These are phyloP conservation scores for Suhomyces ambrosiae DNA, from an alignment of 1,139 yeast genomes.

Conservation along the genomic window DNA sequence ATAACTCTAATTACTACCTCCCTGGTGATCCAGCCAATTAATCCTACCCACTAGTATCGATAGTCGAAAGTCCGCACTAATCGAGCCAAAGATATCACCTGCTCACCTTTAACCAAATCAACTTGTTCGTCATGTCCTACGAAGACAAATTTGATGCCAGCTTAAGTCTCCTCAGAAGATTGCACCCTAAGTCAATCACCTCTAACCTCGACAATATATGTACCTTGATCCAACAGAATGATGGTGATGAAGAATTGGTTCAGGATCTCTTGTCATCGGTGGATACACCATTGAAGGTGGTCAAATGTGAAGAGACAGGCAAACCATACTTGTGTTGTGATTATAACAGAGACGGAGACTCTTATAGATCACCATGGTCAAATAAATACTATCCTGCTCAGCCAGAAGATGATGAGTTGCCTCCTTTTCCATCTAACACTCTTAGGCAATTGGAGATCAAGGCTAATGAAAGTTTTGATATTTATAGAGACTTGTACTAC, in stretches of 20 bases:
- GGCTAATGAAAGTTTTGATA: conserved; percentile 90
- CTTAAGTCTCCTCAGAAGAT: conserved; percentile 79
- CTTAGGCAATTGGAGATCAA: conserved; percentile 75
- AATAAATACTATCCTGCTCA: conserved; percentile 71
- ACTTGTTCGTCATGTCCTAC: conserved; percentile 13
- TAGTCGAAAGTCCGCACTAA: no score
- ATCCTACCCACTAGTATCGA: no score
- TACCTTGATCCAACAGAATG: conserved; percentile 59
- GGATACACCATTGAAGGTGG: conserved; percentile 75
- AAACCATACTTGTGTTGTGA: conserved; percentile 85
- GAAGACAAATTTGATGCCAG: conserved; percentile 85
- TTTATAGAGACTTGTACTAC: conserved; percentile 89
- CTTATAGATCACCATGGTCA: conserved; percentile 90
- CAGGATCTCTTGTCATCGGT: conserved; percentile 86
- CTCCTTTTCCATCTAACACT: conserved; percentile 70
- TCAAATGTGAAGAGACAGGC: conserved; percentile 59
- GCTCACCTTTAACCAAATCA: no score
- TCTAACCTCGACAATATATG: conserved; percentile 69
- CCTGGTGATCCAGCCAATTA: no score
- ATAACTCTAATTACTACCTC: no score
- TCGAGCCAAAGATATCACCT: no score
- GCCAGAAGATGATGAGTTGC: conserved; percentile 53
- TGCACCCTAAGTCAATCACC: conserved; percentile 73
- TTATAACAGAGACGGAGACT: conserved; percentile 93
- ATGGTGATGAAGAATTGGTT: conserved; percentile 57